A percentile compares a stretch with the other conserved stretches of the same genome.
These are phyloP conservation scores for Yarrowia porcina DNA, from an alignment of 805 yeast species.

Conservation along the genomic window DNA sequence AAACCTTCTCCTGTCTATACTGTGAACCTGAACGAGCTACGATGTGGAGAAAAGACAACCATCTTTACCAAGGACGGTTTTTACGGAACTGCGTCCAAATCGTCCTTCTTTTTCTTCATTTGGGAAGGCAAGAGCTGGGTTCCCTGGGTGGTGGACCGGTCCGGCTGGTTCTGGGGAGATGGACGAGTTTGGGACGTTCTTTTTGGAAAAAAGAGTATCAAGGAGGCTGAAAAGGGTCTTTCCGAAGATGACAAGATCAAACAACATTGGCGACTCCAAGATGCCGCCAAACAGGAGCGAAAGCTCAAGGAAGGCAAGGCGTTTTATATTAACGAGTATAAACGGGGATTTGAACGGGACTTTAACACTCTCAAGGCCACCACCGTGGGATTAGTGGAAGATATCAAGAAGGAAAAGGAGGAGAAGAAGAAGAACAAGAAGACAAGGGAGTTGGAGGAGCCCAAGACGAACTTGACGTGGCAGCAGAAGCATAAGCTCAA, in stretches of 20 bases:
- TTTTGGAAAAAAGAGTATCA: conserved; percentile 77
- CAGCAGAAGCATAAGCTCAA: conserved; percentile 22
- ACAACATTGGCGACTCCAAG: conserved; percentile 47
- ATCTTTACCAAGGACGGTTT: conserved; percentile 87
- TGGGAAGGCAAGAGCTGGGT: conserved; percentile 53
- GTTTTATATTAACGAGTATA: conserved; percentile 24
- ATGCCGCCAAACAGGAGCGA: conserved; percentile 47
- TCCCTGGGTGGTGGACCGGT: conserved; percentile 78
- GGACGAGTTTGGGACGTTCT: conserved; percentile 78
- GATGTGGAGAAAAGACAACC: conserved; percentile 58
- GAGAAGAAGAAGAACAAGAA: background rate
- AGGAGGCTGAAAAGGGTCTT: conserved; percentile 69
- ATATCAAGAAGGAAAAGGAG: conserved; percentile 14
- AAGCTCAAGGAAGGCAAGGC: conserved; percentile 31
- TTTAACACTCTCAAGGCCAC: conserved; percentile 2
- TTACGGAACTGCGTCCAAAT: conserved; percentile 75
- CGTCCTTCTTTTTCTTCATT: conserved; percentile 69
- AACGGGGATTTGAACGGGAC: conserved; percentile 22
- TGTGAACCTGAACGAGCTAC: conserved; percentile 55
- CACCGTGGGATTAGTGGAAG: conserved; percentile 17
- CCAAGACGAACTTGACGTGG: conserved; percentile 8
- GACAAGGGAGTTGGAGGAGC: background rate
- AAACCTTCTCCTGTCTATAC: conserved; percentile 72
- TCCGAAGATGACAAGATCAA: conserved; percentile 59
- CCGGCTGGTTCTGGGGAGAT: conserved; percentile 91